phyloP scores from a whole-genome alignment of 2,329 filamentous ascomycete genomes.

The Fusarium scirpi region DNA sequence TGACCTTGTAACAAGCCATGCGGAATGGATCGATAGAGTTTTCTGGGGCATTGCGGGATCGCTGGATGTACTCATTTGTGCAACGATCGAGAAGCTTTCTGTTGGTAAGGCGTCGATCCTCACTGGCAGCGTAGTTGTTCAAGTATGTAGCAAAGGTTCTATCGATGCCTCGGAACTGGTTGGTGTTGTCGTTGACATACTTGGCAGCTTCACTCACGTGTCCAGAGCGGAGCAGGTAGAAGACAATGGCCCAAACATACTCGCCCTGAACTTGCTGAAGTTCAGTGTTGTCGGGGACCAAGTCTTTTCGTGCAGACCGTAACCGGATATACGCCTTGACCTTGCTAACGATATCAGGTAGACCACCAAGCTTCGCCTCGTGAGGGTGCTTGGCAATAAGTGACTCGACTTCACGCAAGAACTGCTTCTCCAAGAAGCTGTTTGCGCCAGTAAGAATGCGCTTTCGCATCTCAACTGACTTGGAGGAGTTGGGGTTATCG shows the following conservation, averaged over 20 bases:
- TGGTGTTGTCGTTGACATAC: conserved; percentile 84
- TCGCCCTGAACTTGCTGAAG: conserved; percentile 84
- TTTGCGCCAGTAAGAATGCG: conserved; percentile 85
- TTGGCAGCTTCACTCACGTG: conserved; percentile 85
- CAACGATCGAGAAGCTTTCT: conserved; percentile 87
- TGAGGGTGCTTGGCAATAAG: conserved; percentile 85
- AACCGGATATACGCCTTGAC: conserved; percentile 92
- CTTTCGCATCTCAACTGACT: conserved; percentile 77
- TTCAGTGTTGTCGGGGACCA: conserved; percentile 83
- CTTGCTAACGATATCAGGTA: conserved; percentile 89
- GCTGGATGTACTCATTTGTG: conserved; percentile 88
- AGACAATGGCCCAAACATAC: conserved; percentile 93
- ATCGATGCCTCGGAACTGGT: conserved; percentile 89
- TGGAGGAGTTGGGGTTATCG: conserved; percentile 73
- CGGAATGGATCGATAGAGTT: conserved; percentile 93
- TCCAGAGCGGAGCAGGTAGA: conserved; percentile 88
- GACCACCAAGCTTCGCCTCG: conserved; percentile 89
- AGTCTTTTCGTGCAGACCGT: conserved; percentile 81
- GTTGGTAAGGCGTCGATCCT: conserved; percentile 78
- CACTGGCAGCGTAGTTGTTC: conserved; percentile 81
- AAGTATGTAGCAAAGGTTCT: conserved; percentile 91
- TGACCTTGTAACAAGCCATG: conserved; percentile 97
- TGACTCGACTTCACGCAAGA: conserved; percentile 80
- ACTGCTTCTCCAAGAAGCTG: conserved; percentile 82
- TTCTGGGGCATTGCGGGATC: conserved; percentile 84